Conservation (phyloP, 371 early-diverging fungal species). For the Batrachochytrium dendrobatidis region DNA sequence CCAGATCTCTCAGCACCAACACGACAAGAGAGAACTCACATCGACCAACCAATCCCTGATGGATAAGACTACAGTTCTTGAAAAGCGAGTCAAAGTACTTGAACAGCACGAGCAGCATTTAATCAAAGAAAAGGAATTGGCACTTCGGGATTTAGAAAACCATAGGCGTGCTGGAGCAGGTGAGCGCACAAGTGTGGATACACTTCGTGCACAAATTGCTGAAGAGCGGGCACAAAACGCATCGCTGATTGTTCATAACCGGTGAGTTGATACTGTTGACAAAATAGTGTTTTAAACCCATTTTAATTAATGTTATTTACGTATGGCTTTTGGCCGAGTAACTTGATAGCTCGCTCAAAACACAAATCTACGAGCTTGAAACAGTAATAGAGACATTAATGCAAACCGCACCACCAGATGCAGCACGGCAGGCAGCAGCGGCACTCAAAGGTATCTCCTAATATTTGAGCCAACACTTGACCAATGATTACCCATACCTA, state of each 20-base stretch:
- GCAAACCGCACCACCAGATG: constrained; percentile 8
- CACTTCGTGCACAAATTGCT: constrained; percentile 6
- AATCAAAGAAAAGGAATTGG: constrained; percentile 7
- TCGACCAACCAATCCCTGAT: background rate
- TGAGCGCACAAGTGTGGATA: constrained; percentile 8
- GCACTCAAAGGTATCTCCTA: background rate
- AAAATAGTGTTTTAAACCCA: too few species aligned
- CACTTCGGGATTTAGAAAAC: constrained; percentile 7
- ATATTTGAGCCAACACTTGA: too few species aligned
- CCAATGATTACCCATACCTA: too few species aligned
- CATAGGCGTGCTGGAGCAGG: constrained; percentile 8
- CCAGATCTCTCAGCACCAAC: background rate
- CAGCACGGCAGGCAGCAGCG: background rate
- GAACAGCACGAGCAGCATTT: background rate
- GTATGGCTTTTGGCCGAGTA: background rate
- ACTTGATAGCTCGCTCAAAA: constrained; percentile 7
- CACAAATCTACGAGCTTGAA: constrained; percentile 9
- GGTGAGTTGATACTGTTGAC: constrained; percentile 1
- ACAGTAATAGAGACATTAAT: constrained; percentile 5
- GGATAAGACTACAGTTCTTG: background rate
- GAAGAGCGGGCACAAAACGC: constrained; percentile 12
- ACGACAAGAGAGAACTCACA: background rate
- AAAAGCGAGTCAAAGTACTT: constrained; percentile 1
- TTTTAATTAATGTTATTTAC: background rate
- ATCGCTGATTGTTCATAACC: constrained; percentile 11